Evolutionary conservation across 192 early-diverging fungal genomes (phyloP), one percentile per base, ranked within the genome.

Genomic region (Coemansia sp.): DNA sequence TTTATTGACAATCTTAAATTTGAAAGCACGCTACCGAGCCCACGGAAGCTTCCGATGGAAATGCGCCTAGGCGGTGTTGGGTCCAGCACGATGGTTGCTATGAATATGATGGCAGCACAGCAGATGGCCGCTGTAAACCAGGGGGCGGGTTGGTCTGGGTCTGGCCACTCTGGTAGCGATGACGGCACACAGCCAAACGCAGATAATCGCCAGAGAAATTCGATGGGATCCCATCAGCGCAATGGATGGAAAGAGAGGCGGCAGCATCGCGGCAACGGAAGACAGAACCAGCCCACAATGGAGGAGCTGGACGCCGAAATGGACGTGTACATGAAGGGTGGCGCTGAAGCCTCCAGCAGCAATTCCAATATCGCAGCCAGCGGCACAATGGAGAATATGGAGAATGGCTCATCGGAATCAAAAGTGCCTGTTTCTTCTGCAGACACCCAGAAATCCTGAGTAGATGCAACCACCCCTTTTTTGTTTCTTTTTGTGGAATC

Each of bases 231-330:
- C 2, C 57, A 59, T 8, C 59, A 61, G 46, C 42, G 48, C 59
- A 59, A 43, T 59, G 56, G 55, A 65, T 46, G 41, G n/a, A 32
- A 54, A 21, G 49, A 37, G 39, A 49, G 49, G 8, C 42, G 52
- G 5, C 55, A 54, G n/a, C 26, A 42, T 10, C 18, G 32, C 15
- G 39, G 63, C 18, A 58, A 61, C 61, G 57, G 60, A 40, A 49
- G 54, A 56, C 46, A 69, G 16, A 7, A 67, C 11, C 21, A 39
- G 0, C 54, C 65, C 41, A 82, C 74, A 11, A 60, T 61, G 15
- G 72, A 77, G 49, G 62, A 82, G 41, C 80, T 82, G 3, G 75
- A 82, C 46, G 80, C 76, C 39, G 80, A 82, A 10, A 69, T 82
- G 52, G 80, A 82, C 43, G 61, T 71, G 26, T 82, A 82, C 43